Evolutionary conservation across 805 yeast species (phyloP).

Genomic region (Pichia eremophila): DNA sequence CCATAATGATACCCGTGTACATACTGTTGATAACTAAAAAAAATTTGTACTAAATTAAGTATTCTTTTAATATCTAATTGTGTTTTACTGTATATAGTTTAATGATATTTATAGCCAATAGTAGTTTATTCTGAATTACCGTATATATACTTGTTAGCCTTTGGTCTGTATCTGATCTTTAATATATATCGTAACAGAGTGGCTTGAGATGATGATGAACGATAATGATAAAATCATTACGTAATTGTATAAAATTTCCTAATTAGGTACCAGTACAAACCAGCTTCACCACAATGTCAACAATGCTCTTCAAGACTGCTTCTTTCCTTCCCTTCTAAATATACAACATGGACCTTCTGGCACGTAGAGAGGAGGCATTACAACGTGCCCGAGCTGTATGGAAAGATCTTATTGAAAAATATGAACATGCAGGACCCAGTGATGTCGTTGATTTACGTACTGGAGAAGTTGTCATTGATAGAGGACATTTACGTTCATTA

Average conservation of each 20-base stretch:
- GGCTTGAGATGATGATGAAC: too few relatives aligned
- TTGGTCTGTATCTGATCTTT: too few relatives aligned
- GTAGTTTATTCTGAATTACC: too few relatives aligned
- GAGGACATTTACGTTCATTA: conserved; percentile 54
- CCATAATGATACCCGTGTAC: conserved; percentile 30
- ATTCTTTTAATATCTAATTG: neutral
- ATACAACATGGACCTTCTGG: neutral
- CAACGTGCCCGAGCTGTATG: conserved; percentile 27
- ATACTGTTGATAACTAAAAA: conserved; percentile 21
- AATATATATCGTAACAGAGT: too few relatives aligned
- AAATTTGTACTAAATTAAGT: too few relatives aligned
- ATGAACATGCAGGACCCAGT: conserved; percentile 15
- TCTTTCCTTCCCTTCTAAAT: neutral
- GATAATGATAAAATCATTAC: too few relatives aligned
- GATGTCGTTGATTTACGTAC: conserved; percentile 58
- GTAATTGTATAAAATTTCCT: neutral
- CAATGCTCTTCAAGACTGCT: neutral
- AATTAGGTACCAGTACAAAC: neutral
- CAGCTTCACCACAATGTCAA: too few relatives aligned
- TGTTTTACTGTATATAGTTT: neutral
- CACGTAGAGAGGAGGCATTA: conserved; percentile 9
- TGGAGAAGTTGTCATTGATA: conserved; percentile 54
- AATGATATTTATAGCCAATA: too few relatives aligned
- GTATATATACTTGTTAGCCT: too few relatives aligned
- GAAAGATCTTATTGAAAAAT: conserved; percentile 45